Conservation (phyloP, 1,139 yeast genomes). For the Geotrichum carabidarum region DNA sequence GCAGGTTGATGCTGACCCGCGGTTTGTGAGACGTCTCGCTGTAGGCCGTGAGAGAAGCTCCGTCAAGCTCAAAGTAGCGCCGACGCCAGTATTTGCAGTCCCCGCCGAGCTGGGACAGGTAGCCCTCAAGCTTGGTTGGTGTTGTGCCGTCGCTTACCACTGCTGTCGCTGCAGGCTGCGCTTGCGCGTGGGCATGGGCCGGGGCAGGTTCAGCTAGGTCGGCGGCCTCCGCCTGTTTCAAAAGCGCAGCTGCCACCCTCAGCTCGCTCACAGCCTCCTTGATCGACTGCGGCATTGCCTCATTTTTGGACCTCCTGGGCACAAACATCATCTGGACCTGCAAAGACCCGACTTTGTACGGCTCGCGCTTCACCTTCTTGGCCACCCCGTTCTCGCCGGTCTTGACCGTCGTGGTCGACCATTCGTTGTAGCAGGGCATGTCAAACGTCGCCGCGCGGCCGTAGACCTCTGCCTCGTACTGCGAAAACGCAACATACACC, state of each 20-base stretch:
- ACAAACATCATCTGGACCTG: conserved; percentile 68
- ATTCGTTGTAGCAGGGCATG: conserved; percentile 69
- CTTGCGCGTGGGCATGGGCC: neutral
- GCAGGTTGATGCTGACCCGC: conserved; percentile 63
- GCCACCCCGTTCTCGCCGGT: conserved; percentile 59
- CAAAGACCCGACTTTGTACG: conserved; percentile 60
- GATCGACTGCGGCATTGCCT: conserved; percentile 51
- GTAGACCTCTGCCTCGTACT: conserved; percentile 51
- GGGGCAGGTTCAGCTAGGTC: neutral
- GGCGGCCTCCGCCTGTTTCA: neutral
- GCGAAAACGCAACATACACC: conserved; percentile 60
- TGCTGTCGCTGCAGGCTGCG: no score
- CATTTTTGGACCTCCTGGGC: conserved; percentile 47
- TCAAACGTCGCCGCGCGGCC: conserved; percentile 51
- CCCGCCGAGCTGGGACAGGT: conserved; percentile 70
- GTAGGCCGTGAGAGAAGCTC: conserved; percentile 55
- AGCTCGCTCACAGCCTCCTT: conserved; percentile 38
- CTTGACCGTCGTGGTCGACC: conserved; percentile 49
- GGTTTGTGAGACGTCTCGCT: conserved; percentile 58
- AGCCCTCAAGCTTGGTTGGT: conserved; percentile 46
- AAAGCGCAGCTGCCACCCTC: conserved; percentile 1
- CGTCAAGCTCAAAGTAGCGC: conserved; percentile 56
- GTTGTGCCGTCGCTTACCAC: neutral
- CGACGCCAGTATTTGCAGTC: conserved; percentile 63
- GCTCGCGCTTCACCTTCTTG: conserved; percentile 37